Evolutionary conservation across 1,284 basidiomycete species (phyloP), one percentile per base, ranked within the genome.

Genomic region (Anthracocystis panici-leucophaei): DNA sequence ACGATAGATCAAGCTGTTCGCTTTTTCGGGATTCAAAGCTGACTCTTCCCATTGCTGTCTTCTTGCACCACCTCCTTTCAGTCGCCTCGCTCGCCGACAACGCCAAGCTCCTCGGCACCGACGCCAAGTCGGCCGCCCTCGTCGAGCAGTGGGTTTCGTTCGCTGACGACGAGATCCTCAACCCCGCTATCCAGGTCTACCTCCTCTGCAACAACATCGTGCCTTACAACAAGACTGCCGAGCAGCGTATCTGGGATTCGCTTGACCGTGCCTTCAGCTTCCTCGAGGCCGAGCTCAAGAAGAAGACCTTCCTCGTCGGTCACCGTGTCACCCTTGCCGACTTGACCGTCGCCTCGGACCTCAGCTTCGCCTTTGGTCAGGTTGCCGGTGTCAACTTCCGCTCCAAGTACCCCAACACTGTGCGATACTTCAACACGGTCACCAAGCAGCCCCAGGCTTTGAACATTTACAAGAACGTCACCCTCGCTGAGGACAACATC

Each of bases 271-370:
- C 89, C 27, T 88, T 93, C 56, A 87, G 87, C 59, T 90, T 89
- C 77, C 88, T 98, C 74, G 90, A 98, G 84, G 86, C 88, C 55
- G 89, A 92, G 87, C 90, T 98, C 82, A 86, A 89, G 65, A 88
- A 90, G 71, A 90, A 90, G 84, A 99, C 96, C 59, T 98, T 91
- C 90, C 89, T 97, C 81, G 94, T 95, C 62, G 92, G 91, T 82
- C 93, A 98, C 86, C 93, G 95, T 81, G 91, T 98, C 88, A 94
- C 95, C 68, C 89, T 96, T 57, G 96, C 95, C 77, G 96, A 99
- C 85, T 87, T 98, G 86, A 87, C 88, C 79, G 78, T 94, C 76
- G 93, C 91, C 46, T 86, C 88, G 45, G 62, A 64, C 76, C 64
- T 85, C 33, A 55, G 46, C 49, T 53, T 70, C 44, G 33, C 70